These are phyloP conservation scores for Nitzschia inconspicua DNA, from an alignment of 108 stramenopile species.

Conservation along the genomic window DNA sequence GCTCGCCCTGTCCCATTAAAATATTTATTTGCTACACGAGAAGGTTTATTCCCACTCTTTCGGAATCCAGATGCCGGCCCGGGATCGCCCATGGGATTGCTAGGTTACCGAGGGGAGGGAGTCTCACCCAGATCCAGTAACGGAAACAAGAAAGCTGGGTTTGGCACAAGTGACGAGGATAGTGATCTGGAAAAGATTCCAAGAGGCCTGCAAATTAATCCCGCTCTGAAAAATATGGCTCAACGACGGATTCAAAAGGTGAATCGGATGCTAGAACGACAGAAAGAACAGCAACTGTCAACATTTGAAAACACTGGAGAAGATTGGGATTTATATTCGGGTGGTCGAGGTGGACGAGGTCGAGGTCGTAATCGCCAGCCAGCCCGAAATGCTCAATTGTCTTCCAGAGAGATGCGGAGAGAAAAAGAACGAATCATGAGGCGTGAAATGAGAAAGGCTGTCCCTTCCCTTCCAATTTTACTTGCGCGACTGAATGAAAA, in stretches of 20 bases:
- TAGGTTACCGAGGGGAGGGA: conserved; percentile 77
- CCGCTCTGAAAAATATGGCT: conserved; percentile 41
- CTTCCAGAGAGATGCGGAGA: conserved; percentile 49
- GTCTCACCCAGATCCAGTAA: conserved; percentile 13
- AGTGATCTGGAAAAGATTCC: conserved; percentile 41
- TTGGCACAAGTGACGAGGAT: conserved; percentile 1
- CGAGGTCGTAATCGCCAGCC: conserved; percentile 3
- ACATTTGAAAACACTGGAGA: conserved; percentile 15
- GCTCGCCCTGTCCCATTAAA: conserved; percentile 90
- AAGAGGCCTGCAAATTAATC: conserved; percentile 64
- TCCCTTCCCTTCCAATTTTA: conserved; percentile 61
- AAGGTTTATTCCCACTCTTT: conserved; percentile 78
- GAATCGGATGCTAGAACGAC: conserved; percentile 53
- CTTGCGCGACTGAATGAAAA: conserved; percentile 57
- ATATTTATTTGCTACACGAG: conserved; percentile 77
- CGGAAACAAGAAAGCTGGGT: conserved; percentile 12
- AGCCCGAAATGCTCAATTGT: conserved; percentile 14
- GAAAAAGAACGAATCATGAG: conserved; percentile 64
- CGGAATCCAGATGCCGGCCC: conserved; percentile 75
- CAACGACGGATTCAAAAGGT: conserved; percentile 50
- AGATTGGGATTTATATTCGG: conserved; percentile 19
- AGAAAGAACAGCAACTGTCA: conserved; percentile 26
- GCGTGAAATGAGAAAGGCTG: conserved; percentile 65
- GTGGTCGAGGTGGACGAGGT: conserved; percentile 9
- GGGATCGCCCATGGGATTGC: conserved; percentile 62